These are phyloP conservation scores for Dorcoceras hygrometricum DNA, from an alignment of 257 asterid species.

Conservation along the genomic window DNA sequence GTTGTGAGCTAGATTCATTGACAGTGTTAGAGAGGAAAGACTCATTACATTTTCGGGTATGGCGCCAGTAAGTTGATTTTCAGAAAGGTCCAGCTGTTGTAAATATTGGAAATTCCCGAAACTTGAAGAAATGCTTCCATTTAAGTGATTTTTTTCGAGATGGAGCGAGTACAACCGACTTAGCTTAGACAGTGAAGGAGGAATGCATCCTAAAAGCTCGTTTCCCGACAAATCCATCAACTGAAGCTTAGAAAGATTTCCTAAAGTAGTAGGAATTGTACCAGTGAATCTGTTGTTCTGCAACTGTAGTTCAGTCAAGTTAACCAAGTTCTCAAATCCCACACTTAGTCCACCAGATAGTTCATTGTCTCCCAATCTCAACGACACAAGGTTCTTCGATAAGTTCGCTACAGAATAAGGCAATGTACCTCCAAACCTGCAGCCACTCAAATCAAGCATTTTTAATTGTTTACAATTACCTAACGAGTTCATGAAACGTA, in stretches of 20 bases:
- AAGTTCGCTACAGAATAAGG: slow-evolving; percentile 26
- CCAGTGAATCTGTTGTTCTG: slow-evolving; percentile 22
- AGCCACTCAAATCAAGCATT: slow-evolving; percentile 25
- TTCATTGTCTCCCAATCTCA: slow-evolving; percentile 10
- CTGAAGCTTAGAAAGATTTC: slow-evolving; percentile 21
- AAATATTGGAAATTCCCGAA: slow-evolving; percentile 19
- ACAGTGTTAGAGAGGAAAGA: slow-evolving; percentile 18
- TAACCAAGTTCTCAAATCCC: slow-evolving; percentile 23
- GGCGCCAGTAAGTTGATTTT: slow-evolving; percentile 20
- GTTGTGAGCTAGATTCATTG: slow-evolving; percentile 19
- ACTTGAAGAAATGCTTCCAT: slow-evolving; percentile 21
- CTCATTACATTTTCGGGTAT: slow-evolving; percentile 19
- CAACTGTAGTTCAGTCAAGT: slow-evolving; percentile 23
- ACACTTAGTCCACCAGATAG: slow-evolving; percentile 13
- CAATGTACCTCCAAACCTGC: slow-evolving; percentile 25
- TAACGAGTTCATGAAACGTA: slow-evolving; percentile 17
- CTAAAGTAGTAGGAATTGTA: slow-evolving; percentile 19
- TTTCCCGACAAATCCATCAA: slow-evolving; percentile 28
- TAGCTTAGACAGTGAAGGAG: slow-evolving; percentile 13
- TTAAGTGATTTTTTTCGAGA: slow-evolving; percentile 17
- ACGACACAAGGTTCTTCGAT: slow-evolving; percentile 20
- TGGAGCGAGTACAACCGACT: slow-evolving; percentile 14
- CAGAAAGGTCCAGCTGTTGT: slow-evolving; percentile 23
- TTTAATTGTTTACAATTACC: slow-evolving; percentile 20
- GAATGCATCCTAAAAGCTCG: slow-evolving; percentile 19